phyloP scores from a whole-genome alignment of 2,329 filamentous ascomycete species.

The Bipolaris cookei region DNA sequence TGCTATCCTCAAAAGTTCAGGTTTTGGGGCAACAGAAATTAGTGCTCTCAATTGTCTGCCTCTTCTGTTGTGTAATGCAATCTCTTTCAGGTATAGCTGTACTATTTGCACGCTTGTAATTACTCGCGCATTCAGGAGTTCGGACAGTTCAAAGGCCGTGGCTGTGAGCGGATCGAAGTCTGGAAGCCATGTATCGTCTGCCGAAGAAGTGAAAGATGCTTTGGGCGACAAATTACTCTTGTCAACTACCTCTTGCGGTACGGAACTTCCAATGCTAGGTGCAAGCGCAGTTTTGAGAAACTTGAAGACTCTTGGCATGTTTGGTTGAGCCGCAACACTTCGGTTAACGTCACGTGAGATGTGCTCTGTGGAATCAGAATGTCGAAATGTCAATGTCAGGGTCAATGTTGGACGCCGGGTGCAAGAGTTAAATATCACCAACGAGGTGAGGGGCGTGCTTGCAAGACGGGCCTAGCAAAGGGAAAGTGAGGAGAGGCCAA shows the following conservation, averaged over 20 bases:
- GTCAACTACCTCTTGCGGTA: constrained; percentile 26
- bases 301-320: constrained; percentile 35
- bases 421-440: neutral
- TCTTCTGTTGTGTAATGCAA: constrained; percentile 45
- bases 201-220: constrained; percentile 38
- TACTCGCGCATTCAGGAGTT: constrained; percentile 38
- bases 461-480: neutral
- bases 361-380: neutral
- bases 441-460: neutral
- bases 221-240: constrained; percentile 30
- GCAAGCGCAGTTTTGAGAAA: constrained; percentile 38
- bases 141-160: constrained; percentile 42
- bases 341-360: constrained; percentile 3
- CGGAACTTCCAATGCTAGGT: constrained; percentile 33
- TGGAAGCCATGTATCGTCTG: constrained; percentile 30
- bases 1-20: constrained; percentile 47
- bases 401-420: neutral
- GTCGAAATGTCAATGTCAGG: constrained; percentile 3
- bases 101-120: constrained; percentile 47
- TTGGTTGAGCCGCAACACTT: constrained; percentile 2
- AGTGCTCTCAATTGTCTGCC: constrained; percentile 47
- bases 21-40: constrained; percentile 48
- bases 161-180: constrained; percentile 44
- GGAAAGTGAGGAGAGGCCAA: neutral
- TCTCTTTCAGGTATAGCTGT: constrained; percentile 43